Percentiles rank a stretch among this genome's conserved stretches.
Evolutionary conservation across 805 yeast genomes (phyloP).

Genomic region (Pichia cephalocereana): DNA sequence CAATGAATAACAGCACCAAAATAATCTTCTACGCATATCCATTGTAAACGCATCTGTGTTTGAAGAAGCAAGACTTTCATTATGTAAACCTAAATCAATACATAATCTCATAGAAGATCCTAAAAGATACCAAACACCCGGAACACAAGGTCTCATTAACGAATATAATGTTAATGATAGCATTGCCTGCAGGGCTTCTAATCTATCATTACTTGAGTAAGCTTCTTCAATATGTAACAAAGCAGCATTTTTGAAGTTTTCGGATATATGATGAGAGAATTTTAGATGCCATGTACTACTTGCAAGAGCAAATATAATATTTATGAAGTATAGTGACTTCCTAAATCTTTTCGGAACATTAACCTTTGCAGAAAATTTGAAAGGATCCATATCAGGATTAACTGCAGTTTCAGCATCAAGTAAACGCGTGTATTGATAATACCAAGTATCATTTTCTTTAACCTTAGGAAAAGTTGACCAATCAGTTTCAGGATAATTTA

Average conservation of each 20-base stretch:
- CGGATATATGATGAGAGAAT: constrained; percentile 57
- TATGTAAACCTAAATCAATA: constrained; percentile 79
- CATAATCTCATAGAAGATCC: constrained; percentile 75
- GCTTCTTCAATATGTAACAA: constrained; percentile 47
- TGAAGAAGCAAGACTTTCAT: constrained; percentile 36
- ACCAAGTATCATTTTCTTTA: constrained; percentile 37
- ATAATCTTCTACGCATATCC: constrained; percentile 67
- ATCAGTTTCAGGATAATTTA: constrained; percentile 42
- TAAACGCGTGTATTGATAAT: constrained; percentile 30
- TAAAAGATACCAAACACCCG: constrained; percentile 87
- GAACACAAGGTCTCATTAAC: constrained; percentile 79
- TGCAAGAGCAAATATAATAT: constrained; percentile 73
- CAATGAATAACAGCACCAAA: constrained; percentile 84
- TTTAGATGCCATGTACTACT: constrained; percentile 64
- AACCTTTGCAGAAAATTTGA: constrained; percentile 28
- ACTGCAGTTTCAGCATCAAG: constrained; percentile 22
- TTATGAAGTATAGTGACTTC: constrained; percentile 58
- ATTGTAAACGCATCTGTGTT: constrained; percentile 41
- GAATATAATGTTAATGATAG: constrained; percentile 62
- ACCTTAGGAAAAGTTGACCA: constrained; percentile 20
- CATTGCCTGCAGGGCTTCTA: constrained; percentile 68
- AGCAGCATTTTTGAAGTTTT: constrained; percentile 62
- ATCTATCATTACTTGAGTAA: constrained; percentile 46
- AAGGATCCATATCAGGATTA: constrained; percentile 22
- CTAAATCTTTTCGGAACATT: constrained; percentile 39